Evolutionary conservation across 2,329 filamentous ascomycete species (phyloP).

Genomic region (Sarocladium strictum): DNA sequence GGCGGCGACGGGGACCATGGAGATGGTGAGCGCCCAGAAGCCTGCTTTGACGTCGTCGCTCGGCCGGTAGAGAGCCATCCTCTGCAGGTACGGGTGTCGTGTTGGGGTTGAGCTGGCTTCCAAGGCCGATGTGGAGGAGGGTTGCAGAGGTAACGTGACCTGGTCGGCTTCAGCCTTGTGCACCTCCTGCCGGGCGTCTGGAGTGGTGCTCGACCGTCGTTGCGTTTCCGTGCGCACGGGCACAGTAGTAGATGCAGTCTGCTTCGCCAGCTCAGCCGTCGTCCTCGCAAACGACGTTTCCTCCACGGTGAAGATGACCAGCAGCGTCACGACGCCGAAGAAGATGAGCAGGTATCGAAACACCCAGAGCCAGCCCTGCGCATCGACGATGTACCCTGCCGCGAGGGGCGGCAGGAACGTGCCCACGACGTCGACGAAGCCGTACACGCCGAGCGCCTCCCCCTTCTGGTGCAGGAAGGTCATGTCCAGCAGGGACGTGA

Average conservation of each 20-base stretch:
- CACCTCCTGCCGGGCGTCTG: neutral
- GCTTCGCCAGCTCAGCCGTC: neutral
- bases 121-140: neutral
- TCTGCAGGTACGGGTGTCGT: neutral
- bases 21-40: neutral
- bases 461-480: neutral
- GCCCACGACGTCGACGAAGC: neutral
- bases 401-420: neutral
- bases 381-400: neutral
- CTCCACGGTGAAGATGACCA: neutral
- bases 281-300: neutral
- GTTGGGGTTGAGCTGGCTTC: neutral
- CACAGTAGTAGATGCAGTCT: no score
- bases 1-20: neutral
- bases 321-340: neutral
- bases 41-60: neutral
- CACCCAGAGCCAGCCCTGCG: neutral
- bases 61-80: neutral
- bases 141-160: no score
- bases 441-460: neutral
- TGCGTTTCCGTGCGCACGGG: no score
- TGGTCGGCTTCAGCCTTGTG: no score
- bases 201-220: neutral
- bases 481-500: neutral
- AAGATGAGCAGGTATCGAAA: neutral